Conservation (phyloP, 2,329 filamentous ascomycete genomes). For the Phoma sp. region DNA sequence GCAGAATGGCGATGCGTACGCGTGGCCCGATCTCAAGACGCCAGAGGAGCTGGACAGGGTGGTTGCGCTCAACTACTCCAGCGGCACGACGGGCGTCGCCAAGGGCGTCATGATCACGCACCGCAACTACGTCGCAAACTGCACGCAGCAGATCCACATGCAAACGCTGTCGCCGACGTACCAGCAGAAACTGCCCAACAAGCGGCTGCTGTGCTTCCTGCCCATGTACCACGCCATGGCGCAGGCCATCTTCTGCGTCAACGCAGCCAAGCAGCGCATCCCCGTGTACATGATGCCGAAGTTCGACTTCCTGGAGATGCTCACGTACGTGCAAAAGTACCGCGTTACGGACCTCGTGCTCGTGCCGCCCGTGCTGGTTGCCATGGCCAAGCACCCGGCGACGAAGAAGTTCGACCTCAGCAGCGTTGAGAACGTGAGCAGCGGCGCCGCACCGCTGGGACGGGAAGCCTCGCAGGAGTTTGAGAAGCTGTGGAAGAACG, state of each 20-base stretch:
- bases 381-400: slow-evolving; percentile 73
- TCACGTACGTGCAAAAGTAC: slow-evolving; percentile 71
- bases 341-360: slow-evolving; percentile 70
- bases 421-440: slow-evolving; percentile 64
- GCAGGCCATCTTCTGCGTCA: slow-evolving; percentile 73
- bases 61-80: slow-evolving; percentile 79
- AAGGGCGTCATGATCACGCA: slow-evolving; percentile 88
- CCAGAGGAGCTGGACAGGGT: slow-evolving; percentile 60
- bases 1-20: slow-evolving; percentile 62
- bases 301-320: slow-evolving; percentile 77
- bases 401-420: slow-evolving; percentile 71
- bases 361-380: slow-evolving; percentile 78
- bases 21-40: slow-evolving; percentile 65
- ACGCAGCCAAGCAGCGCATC: slow-evolving; percentile 60
- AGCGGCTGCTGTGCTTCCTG: slow-evolving; percentile 68
- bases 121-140: slow-evolving; percentile 75
- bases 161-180: slow-evolving; percentile 57
- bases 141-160: slow-evolving; percentile 63
- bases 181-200: slow-evolving; percentile 51
- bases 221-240: slow-evolving; percentile 63
- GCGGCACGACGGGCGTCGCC: slow-evolving; percentile 79
- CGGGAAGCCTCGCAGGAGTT: slow-evolving; percentile 57
- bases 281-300: slow-evolving; percentile 79
- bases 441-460: slow-evolving; percentile 71
- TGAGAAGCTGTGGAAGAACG: slow-evolving; percentile 61